phyloP scores from a whole-genome alignment of 202 grass and related monocot genomes.

The Zizania palustris region DNA sequence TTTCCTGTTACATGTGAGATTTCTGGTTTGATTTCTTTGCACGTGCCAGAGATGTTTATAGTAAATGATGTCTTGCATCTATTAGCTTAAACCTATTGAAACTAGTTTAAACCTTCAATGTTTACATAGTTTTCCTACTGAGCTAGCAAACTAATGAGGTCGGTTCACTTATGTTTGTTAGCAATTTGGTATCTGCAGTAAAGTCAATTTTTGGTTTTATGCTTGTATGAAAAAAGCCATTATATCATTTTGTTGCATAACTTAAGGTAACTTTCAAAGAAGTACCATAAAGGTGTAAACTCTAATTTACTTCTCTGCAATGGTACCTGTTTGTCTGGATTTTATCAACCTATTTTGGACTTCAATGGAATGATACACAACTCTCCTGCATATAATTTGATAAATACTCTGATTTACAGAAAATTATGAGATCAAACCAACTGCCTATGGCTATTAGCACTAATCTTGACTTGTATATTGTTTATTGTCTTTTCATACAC shows the following conservation, averaged over 20 bases:
- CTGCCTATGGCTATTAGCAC: too few relatives aligned
- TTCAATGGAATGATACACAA: not conserved
- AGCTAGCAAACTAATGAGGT: not conserved
- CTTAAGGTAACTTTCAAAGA: not conserved
- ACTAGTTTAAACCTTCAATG: constrained; percentile 4
- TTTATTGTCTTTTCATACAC: too few relatives aligned
- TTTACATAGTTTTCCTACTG: not conserved
- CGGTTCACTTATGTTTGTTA: not conserved
- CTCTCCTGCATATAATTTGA: not conserved
- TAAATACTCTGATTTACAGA: not conserved
- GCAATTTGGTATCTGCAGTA: constrained; percentile 1
- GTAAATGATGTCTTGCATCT: not conserved
- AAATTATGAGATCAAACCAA: not conserved
- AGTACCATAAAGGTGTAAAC: not conserved
- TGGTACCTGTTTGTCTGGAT: not conserved
- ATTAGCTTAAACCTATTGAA: not conserved
- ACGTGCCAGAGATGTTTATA: not conserved
- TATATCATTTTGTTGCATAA: not conserved
- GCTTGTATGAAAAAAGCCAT: not conserved
- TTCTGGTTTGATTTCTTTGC: constrained; percentile 10
- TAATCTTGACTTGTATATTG: too few relatives aligned
- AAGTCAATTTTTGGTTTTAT: constrained; percentile 11
- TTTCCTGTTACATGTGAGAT: not conserved
- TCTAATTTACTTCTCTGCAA: constrained; percentile 17
- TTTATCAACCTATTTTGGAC: not conserved